Base-by-base conservation (phyloP, 345 rosid species). In the Acer negundo region DNA sequence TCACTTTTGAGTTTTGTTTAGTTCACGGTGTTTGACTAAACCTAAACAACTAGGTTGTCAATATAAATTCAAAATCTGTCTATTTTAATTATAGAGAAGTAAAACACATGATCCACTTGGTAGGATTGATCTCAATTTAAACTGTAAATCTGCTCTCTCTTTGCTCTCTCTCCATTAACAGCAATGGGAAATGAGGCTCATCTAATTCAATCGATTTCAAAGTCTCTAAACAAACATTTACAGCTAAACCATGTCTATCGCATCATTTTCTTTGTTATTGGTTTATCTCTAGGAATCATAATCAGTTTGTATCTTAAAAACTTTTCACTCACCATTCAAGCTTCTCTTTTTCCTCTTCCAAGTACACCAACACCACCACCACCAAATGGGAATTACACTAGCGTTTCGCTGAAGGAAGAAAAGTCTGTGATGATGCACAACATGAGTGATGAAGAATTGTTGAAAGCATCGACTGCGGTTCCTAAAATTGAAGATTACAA, bases 391-490 rank as follows among this genome's bases (percentile, higher is more conserved):
- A 35, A 35, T 35, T 35, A 35, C 38, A 35, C 38, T 35, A 35
- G 38, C 38, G 46, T 42, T 42, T 42, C 62, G 1, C 17, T 53
- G 40, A 44, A 58, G 56, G 76, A 70, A 42, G 62, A 76, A 4
- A 59, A 31, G 23, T 70, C 73, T 7, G 63, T 59, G 66, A 31
- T 71, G 62, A 73, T 78, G 78, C 93, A 89, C 76, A 86, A 89
- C 69, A 88, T 92, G 90, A 86, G 75, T 42, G 97, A 93, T 65
- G 83, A 86, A 20, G 94, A 90, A 76, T 83, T 94, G 85, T 68
- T 69, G 84, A 87, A 78, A 69, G 92, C 90, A 73, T 81, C 90
- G 64, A 76, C 83, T 12, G 77, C 71, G 84, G 80, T 59, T 61
- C 69, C 80, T 26, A 38, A 59, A 47, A 56, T 65, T 46, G 12